These are phyloP conservation scores for Bolboschoenus planiculmis DNA, from an alignment of 176 grass and related monocot genomes.

Conservation along the genomic window DNA sequence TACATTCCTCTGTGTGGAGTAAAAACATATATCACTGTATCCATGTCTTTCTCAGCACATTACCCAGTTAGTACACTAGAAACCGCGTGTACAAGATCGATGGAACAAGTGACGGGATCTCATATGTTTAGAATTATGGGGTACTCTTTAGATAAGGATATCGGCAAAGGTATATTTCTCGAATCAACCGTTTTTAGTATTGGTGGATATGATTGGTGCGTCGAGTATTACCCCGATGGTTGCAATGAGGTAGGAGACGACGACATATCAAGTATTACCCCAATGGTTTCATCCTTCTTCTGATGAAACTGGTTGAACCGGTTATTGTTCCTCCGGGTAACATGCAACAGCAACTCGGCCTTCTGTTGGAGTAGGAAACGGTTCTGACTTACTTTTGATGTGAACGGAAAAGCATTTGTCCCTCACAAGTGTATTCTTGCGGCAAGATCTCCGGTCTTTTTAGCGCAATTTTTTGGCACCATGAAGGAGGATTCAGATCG, in stretches of 20 bases:
- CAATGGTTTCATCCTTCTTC: background rate
- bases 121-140: no score
- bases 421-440: constrained; percentile 11
- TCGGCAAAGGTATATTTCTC: background rate
- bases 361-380: background rate
- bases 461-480: constrained; percentile 19
- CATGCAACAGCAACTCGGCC: background rate
- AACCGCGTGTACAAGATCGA: background rate
- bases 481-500: background rate
- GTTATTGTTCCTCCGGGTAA: background rate
- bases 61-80: background rate
- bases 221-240: no score
- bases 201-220: background rate
- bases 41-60: background rate
- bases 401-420: background rate
- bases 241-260: no score
- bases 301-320: background rate
- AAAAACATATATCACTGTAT: no score
- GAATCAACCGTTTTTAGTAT: constrained; percentile 1
- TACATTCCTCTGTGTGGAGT: no score
- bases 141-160: background rate
- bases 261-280: background rate
- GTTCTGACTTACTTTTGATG: constrained; percentile 18
- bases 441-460: constrained; percentile 5
- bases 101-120: background rate